phyloP scores from a whole-genome alignment of 257 asterid genomes.

The Leonotis leonurus region DNA sequence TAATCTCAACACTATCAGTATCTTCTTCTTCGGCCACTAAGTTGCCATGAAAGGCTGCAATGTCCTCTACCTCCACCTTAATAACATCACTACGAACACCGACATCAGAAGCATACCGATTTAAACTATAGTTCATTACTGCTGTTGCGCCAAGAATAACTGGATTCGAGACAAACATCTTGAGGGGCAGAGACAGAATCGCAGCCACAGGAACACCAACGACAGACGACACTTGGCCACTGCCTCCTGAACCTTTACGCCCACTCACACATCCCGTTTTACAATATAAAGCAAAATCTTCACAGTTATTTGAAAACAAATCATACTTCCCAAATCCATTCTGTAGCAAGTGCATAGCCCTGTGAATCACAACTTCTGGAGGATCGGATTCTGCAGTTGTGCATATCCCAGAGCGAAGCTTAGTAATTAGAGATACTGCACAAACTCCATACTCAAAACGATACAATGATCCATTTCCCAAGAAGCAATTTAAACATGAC shows the following conservation, averaged over 20 bases:
- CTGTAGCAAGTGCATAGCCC: slow-evolving; percentile 25
- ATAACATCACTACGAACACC: no score
- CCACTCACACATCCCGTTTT: slow-evolving; percentile 18
- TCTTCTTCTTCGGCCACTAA: no score
- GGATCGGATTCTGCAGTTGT: slow-evolving; percentile 23
- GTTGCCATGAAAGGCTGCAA: no score
- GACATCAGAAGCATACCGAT: no score
- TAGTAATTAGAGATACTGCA: neutral
- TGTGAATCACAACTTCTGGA: slow-evolving; percentile 13
- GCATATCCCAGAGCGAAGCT: slow-evolving; percentile 23
- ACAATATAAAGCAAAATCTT: slow-evolving; percentile 25
- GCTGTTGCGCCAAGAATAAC: slow-evolving; percentile 11
- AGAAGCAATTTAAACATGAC: slow-evolving; percentile 30
- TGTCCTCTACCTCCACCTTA: no score
- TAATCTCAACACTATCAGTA: no score
- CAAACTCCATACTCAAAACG: slow-evolving; percentile 23
- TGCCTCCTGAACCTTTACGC: neutral
- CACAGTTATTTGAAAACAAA: slow-evolving; percentile 20
- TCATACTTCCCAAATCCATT: slow-evolving; percentile 21
- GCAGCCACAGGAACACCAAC: slow-evolving; percentile 17
- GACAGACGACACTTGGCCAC: slow-evolving; percentile 22
- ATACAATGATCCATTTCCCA: slow-evolving; percentile 13
- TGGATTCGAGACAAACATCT: slow-evolving; percentile 3
- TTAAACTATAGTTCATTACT: slow-evolving; percentile 2
- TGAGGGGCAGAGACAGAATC: slow-evolving; percentile 9